phyloP scores from a whole-genome alignment of 2,329 filamentous ascomycete species.

The Clarireedia homoeocarpa region DNA sequence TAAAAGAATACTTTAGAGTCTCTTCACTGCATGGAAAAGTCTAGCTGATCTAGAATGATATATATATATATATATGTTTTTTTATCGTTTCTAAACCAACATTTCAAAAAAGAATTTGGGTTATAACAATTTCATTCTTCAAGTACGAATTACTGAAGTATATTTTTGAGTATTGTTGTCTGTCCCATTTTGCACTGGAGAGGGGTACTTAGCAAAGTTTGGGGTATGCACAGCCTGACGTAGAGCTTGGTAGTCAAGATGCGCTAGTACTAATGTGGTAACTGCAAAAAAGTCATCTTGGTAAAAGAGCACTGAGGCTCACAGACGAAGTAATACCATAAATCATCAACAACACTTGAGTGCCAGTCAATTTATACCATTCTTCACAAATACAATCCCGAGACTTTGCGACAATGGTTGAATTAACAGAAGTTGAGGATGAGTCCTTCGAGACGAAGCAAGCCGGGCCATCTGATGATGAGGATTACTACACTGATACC shows the following conservation, averaged over 20 bases:
- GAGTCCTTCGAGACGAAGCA: conserved; percentile 79
- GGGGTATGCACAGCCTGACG: neutral
- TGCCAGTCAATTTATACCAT: too few species aligned
- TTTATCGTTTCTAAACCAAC: too few species aligned
- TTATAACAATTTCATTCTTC: too few species aligned
- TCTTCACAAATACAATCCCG: too few species aligned
- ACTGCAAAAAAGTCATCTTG: neutral
- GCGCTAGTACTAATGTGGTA: neutral
- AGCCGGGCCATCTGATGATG: conserved; percentile 59
- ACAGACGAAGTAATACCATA: neutral
- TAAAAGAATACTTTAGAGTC: too few species aligned
- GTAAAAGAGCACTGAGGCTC: neutral
- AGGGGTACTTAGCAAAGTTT: neutral
- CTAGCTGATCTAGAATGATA: too few species aligned
- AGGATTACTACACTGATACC: conserved; percentile 85
- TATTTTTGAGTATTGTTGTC: neutral
- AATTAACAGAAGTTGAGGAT: conserved; percentile 93
- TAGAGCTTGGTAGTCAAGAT: neutral
- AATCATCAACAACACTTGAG: conserved; percentile 37
- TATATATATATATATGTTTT: too few species aligned
- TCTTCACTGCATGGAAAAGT: too few species aligned
- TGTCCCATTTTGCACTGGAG: neutral
- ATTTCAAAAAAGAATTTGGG: too few species aligned
- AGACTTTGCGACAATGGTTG: conserved; percentile 42
- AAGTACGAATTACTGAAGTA: too few species aligned